A percentile compares a stretch with the other conserved stretches of the same genome.
Conservation (phyloP, 805 yeast species). For the Candida patagonica region DNA sequence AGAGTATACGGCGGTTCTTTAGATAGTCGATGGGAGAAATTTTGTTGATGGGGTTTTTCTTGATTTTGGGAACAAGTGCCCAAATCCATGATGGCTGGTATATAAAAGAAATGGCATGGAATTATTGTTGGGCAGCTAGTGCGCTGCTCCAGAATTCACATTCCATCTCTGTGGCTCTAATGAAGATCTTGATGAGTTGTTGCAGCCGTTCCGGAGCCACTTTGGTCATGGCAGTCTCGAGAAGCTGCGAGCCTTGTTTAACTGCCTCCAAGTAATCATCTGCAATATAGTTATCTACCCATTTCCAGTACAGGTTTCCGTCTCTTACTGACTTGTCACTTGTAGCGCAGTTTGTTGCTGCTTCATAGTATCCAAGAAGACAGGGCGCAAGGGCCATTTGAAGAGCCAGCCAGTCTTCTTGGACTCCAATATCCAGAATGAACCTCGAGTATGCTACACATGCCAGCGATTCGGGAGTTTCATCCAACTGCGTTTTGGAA, state of each 20-base stretch:
- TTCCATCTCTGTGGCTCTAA: conserved; percentile 51
- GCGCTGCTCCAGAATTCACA: conserved; percentile 53
- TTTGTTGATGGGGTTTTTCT: too few relatives aligned
- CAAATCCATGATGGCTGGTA: too few relatives aligned
- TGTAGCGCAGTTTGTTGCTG: conserved; percentile 30
- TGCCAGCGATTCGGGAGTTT: conserved; percentile 44
- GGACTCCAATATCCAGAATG: conserved; percentile 42
- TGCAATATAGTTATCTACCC: conserved; percentile 57
- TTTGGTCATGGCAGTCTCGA: conserved; percentile 36
- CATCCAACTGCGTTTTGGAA: conserved; percentile 32
- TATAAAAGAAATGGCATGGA: too few relatives aligned
- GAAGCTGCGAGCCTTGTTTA: conserved; percentile 37
- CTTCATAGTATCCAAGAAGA: conserved; percentile 62
- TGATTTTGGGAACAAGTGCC: too few relatives aligned
- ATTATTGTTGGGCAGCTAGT: too few relatives aligned
- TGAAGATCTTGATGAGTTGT: conserved; percentile 48
- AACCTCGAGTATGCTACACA: conserved; percentile 54
- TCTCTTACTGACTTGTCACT: conserved; percentile 18
- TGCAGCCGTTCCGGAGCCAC: conserved; percentile 39
- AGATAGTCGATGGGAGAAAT: too few relatives aligned
- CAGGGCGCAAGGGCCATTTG: conserved; percentile 69
- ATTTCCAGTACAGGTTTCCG: conserved; percentile 29
- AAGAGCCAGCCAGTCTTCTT: conserved; percentile 53
- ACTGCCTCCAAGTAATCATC: conserved; percentile 51
- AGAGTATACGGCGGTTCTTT: too few relatives aligned